Percentiles rank a stretch among this genome's conserved stretches.
These are phyloP conservation scores for Penicillium janthinellum DNA, from an alignment of 2,329 filamentous ascomycete genomes.

Conservation along the genomic window DNA sequence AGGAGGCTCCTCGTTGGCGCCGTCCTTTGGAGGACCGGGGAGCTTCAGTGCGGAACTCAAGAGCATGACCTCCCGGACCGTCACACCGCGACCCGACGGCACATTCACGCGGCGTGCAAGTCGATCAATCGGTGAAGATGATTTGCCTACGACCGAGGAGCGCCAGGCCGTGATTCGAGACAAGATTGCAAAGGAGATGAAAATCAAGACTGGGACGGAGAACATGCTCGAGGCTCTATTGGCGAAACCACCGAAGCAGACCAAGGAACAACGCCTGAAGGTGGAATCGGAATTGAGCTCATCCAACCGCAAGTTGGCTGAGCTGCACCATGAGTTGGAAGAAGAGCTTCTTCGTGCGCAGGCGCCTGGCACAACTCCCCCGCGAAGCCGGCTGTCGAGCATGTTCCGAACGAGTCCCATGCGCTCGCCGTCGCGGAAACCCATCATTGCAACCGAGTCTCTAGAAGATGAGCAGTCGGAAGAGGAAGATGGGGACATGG, in stretches of 20 bases:
- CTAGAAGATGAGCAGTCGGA: slow-evolving; percentile 44
- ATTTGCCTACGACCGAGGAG: slow-evolving; percentile 65
- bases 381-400: slow-evolving; percentile 56
- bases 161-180: slow-evolving; percentile 76
- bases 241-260: slow-evolving; percentile 92
- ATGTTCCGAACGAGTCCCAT: slow-evolving; percentile 60
- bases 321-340: slow-evolving; percentile 61
- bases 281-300: slow-evolving; percentile 89
- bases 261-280: slow-evolving; percentile 76
- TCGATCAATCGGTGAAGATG: slow-evolving; percentile 63
- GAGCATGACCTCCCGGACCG: slow-evolving; percentile 66
- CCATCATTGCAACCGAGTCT: slow-evolving; percentile 28
- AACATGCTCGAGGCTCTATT: slow-evolving; percentile 96
- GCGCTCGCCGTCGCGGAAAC: slow-evolving; percentile 51
- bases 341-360: slow-evolving; percentile 62
- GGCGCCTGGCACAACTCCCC: slow-evolving; percentile 54
- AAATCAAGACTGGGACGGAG: slow-evolving; percentile 97
- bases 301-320: slow-evolving; percentile 72
- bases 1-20: slow-evolving; percentile 64
- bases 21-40: slow-evolving; percentile 69
- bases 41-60: slow-evolving; percentile 90
- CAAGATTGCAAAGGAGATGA: slow-evolving; percentile 89
- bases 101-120: slow-evolving; percentile 51
- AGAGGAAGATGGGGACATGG: slow-evolving; percentile 67
- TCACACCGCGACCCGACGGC: slow-evolving; percentile 59